phyloP scores from a whole-genome alignment of 768 basidiomycete species.

The Boletus bicolor region DNA sequence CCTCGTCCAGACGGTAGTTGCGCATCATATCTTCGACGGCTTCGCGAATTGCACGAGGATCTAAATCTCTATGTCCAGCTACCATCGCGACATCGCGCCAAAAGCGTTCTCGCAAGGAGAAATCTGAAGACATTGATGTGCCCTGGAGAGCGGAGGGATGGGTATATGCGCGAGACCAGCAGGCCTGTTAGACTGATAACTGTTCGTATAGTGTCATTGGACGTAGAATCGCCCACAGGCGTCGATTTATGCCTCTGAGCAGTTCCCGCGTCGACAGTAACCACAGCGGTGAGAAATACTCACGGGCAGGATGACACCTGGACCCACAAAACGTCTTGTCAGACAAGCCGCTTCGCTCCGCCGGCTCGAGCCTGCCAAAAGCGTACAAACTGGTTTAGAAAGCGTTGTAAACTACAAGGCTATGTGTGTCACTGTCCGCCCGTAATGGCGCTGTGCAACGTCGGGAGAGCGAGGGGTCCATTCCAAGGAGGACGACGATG shows the following conservation, averaged over 20 bases:
- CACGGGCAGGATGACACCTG: constrained; percentile 1
- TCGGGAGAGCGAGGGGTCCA: no score
- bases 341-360: constrained; percentile 5
- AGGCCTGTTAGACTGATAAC: not conserved
- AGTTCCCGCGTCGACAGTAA: not conserved
- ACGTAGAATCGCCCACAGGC: not conserved
- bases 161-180: constrained; percentile 2
- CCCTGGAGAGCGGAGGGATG: not conserved
- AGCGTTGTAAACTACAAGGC: constrained; percentile 7
- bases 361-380: constrained; percentile 20
- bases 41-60: constrained; percentile 15
- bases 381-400: constrained; percentile 2
- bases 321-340: constrained; percentile 21
- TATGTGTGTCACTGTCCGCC: not conserved
- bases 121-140: constrained; percentile 12
- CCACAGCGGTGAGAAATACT: not conserved
- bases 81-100: constrained; percentile 24
- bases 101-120: constrained; percentile 21
- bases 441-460: not conserved
- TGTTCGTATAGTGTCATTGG: not conserved
- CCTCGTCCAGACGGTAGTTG: constrained; percentile 21
- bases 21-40: constrained; percentile 24
- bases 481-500: no score
- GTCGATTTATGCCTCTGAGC: constrained; percentile 5
- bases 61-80: constrained; percentile 3